Conservation (phyloP, 176 grass and related monocot genomes). For the Eremochloa ophiuroides region DNA sequence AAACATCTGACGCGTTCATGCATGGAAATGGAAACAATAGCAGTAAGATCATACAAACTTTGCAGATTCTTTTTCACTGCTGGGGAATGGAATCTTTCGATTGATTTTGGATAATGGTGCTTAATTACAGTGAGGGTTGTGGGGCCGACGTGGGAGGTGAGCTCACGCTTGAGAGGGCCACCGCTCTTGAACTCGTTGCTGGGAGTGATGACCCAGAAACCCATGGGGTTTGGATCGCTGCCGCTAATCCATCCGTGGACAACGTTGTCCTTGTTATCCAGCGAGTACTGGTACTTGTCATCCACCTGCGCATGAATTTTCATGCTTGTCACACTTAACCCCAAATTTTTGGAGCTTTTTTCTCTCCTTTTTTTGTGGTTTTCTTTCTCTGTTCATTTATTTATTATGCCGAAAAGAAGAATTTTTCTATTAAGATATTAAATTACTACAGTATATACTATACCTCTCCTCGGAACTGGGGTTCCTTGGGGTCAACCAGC, state of each 20-base stretch:
- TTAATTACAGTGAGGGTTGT: constrained; percentile 49
- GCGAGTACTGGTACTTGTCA: constrained; percentile 81
- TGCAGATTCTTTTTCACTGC: neutral
- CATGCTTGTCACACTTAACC: neutral
- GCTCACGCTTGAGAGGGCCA: constrained; percentile 57
- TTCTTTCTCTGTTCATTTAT: too few relatives aligned
- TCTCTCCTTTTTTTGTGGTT: too few relatives aligned
- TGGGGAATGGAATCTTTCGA: neutral
- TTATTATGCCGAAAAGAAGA: too few relatives aligned
- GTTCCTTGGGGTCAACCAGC: constrained; percentile 46
- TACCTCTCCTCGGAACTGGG: constrained; percentile 66
- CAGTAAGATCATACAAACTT: neutral
- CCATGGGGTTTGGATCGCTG: constrained; percentile 13
- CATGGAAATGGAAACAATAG: fast-evolving
- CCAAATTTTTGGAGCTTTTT: too few relatives aligned
- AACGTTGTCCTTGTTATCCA: constrained; percentile 47
- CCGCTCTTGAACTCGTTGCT: constrained; percentile 76
- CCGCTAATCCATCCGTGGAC: constrained; percentile 69
- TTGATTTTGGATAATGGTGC: neutral
- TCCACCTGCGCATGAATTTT: constrained; percentile 46
- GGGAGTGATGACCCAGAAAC: constrained; percentile 81
- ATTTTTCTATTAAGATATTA: neutral
- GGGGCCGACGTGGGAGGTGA: constrained; percentile 82
- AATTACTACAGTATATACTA: neutral
- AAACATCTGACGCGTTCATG: constrained; percentile 45